Conservation (phyloP, 2,329 filamentous ascomycete species). For the Calonectria pteridis region DNA sequence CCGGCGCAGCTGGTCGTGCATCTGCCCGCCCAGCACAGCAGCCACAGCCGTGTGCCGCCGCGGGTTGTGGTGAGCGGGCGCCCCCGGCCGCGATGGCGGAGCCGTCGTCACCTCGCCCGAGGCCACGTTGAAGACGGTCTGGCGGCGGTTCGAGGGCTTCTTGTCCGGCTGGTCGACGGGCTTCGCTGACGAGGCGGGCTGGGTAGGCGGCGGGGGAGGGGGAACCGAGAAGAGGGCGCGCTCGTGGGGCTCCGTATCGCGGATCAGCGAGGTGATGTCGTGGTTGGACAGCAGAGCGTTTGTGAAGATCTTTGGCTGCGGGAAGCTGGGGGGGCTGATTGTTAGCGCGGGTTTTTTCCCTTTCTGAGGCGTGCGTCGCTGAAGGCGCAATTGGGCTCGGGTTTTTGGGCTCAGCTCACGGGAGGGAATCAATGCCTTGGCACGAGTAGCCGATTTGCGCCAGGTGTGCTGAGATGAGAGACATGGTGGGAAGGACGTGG, state of each 20-base stretch:
- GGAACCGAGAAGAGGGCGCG: conserved; percentile 95
- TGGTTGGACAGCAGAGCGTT: conserved; percentile 89
- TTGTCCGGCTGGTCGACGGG: conserved; percentile 54
- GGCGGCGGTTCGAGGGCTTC: conserved; percentile 61
- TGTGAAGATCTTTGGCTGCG: conserved; percentile 92
- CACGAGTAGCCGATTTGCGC: conserved; percentile 84
- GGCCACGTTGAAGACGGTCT: conserved; percentile 76
- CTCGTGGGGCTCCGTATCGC: conserved; percentile 95
- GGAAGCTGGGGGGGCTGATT: conserved; percentile 71
- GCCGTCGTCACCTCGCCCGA: conserved; percentile 73
- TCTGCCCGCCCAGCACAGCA: conserved; percentile 86
- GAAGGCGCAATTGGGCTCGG: not conserved
- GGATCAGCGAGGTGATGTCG: conserved; percentile 94
- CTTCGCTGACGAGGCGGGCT: conserved; percentile 29
- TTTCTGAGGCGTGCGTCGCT: not conserved
- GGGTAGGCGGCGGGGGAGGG: conserved; percentile 69
- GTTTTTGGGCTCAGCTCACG: conserved; percentile 66
- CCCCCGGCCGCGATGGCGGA: conserved; percentile 60
- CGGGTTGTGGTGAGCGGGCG: conserved; percentile 55
- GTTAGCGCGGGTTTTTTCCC: not conserved
- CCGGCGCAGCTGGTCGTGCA: conserved; percentile 82
- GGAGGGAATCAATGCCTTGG: conserved; percentile 79
- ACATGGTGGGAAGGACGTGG: conserved; percentile 62
- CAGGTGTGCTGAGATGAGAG: conserved; percentile 76
- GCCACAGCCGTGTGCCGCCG: conserved; percentile 87